Conservation (phyloP, 2,329 filamentous ascomycete genomes). For the Gremmenia infestans region DNA sequence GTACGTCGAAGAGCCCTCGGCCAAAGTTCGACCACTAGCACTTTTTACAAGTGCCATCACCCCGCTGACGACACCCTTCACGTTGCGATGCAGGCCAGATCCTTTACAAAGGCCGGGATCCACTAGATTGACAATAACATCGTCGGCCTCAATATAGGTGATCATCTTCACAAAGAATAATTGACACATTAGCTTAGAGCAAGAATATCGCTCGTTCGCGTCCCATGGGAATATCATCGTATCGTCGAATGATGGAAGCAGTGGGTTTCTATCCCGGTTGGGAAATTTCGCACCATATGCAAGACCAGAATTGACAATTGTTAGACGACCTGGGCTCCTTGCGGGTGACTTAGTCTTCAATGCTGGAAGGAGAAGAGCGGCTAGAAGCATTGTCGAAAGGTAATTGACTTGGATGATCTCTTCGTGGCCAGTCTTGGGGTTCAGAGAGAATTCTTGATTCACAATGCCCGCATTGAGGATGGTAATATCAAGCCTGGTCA, state of each 20-base stretch:
- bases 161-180: slow-evolving; percentile 37
- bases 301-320: slow-evolving; percentile 20
- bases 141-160: slow-evolving; percentile 32
- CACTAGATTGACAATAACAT: slow-evolving; percentile 35
- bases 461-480: slow-evolving; percentile 41
- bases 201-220: slow-evolving; percentile 25
- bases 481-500: slow-evolving; percentile 38
- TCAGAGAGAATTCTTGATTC: slow-evolving; percentile 2
- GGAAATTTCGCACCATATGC: slow-evolving; percentile 25
- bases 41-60: background rate
- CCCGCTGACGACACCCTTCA: background rate
- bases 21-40: background rate
- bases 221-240: slow-evolving; percentile 17
- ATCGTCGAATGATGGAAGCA: slow-evolving; percentile 33
- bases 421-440: slow-evolving; percentile 35
- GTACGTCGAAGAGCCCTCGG: background rate
- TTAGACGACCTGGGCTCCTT: slow-evolving; percentile 9
- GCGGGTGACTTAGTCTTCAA: slow-evolving; percentile 17
- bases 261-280: slow-evolving; percentile 21
- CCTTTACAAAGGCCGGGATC: slow-evolving; percentile 34
- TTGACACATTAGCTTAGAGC: slow-evolving; percentile 32
- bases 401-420: slow-evolving; percentile 37
- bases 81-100: slow-evolving; percentile 33
- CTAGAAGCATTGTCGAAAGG: slow-evolving; percentile 25
- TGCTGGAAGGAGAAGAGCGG: slow-evolving; percentile 26